Evolutionary conservation across 2,329 filamentous ascomycete species (phyloP).

Genomic region (Trichoderma sp.): DNA sequence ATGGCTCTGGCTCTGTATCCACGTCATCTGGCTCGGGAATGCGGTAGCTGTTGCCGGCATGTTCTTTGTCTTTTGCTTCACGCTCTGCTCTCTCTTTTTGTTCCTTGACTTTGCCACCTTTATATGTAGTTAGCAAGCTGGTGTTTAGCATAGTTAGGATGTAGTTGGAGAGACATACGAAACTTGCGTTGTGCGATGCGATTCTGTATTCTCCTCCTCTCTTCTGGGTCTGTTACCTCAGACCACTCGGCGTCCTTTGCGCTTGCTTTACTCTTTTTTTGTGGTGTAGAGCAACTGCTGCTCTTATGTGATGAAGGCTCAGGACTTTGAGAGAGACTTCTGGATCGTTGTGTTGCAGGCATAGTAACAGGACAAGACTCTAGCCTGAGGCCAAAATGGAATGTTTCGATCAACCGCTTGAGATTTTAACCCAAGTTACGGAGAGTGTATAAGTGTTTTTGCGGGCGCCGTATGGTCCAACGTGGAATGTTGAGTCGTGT

Average conservation of each 20-base stretch:
- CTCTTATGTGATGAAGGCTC: conserved; percentile 29
- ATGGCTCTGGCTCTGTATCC: conserved; percentile 48
- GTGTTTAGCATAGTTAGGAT: not conserved
- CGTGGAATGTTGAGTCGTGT: not conserved
- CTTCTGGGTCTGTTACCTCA: conserved; percentile 65
- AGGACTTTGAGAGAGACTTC: conserved; percentile 26
- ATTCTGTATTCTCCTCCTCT: conserved; percentile 73
- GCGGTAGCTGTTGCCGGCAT: conserved; percentile 63
- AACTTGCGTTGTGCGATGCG: conserved; percentile 74
- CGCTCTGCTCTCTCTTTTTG: conserved; percentile 65
- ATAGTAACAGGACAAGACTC: conserved; percentile 21
- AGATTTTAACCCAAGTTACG: not conserved
- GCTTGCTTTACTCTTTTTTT: conserved; percentile 43
- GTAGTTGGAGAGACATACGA: conserved; percentile 47
- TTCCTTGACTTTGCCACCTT: conserved; percentile 69
- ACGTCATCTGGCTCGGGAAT: conserved; percentile 59
- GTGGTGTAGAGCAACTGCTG: conserved; percentile 31
- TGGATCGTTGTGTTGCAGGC: conserved; percentile 26
- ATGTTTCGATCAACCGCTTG: not conserved
- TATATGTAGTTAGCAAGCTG: conserved; percentile 17
- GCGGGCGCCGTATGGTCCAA: not conserved
- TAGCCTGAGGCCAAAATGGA: not conserved
- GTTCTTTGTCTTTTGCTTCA: conserved; percentile 60
- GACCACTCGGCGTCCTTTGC: conserved; percentile 63
- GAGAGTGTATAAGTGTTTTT: not conserved